Conservation (phyloP, 345 rosid species). For the Eucalyptus cladocalyx region DNA sequence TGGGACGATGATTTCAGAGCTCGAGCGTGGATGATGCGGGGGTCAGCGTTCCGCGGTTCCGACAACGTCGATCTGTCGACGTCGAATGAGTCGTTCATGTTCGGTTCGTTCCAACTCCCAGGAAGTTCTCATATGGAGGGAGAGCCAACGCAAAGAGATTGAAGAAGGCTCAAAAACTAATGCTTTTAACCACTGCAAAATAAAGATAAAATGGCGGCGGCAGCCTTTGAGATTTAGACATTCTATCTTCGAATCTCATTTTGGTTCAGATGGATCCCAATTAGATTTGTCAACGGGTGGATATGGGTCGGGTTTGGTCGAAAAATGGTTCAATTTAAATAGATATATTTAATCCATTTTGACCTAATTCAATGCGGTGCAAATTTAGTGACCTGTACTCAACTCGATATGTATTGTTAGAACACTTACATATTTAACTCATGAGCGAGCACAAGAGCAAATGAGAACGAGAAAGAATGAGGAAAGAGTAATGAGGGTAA, state of each 20-base stretch:
- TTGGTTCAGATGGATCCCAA: neutral
- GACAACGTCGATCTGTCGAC: neutral
- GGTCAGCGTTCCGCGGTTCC: constrained; percentile 6
- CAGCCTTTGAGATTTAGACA: neutral
- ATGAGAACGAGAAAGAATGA: too few relatives aligned
- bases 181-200: neutral
- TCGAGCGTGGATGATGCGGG: constrained; percentile 24
- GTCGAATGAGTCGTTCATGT: neutral
- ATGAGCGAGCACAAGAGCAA: too few relatives aligned
- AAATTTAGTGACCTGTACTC: accelerated
- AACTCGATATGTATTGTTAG: accelerated
- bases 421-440: too few relatives aligned
- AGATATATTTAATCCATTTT: too few relatives aligned
- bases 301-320: accelerated
- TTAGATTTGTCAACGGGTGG: neutral
- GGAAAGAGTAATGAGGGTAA: too few relatives aligned
- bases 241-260: neutral
- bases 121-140: neutral
- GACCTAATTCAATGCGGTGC: accelerated
- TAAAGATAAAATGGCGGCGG: neutral
- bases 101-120: neutral
- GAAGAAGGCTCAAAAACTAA: neutral
- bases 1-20: constrained; percentile 8
- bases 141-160: neutral
- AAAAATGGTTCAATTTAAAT: accelerated